These are phyloP conservation scores for Lizonia empirigonia DNA, from an alignment of 2,329 filamentous ascomycete species.

Conservation along the genomic window DNA sequence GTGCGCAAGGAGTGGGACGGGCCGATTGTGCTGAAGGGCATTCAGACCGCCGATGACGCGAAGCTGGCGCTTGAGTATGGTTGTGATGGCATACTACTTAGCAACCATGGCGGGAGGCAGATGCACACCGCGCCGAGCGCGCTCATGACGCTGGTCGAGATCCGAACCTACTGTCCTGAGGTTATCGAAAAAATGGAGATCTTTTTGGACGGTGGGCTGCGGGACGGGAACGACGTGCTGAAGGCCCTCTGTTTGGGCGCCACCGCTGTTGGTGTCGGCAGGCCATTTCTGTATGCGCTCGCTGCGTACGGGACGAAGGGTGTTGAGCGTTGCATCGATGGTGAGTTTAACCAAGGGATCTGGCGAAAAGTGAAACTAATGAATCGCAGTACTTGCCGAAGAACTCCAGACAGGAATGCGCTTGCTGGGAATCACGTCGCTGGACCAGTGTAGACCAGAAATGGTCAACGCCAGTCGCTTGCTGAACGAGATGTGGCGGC, in stretches of 20 bases:
- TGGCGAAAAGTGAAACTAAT: conserved; percentile 1
- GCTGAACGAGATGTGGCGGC: conserved; percentile 45
- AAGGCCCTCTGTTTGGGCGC: conserved; percentile 50
- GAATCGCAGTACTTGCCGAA: conserved; percentile 53
- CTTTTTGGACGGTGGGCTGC: conserved; percentile 47
- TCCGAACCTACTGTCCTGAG: conserved; percentile 46
- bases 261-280: conserved; percentile 47
- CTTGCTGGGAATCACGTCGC: conserved; percentile 66
- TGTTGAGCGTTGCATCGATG: conserved; percentile 44
- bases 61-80: conserved; percentile 53
- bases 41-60: conserved; percentile 54
- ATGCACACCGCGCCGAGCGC: conserved; percentile 52
- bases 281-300: conserved; percentile 48
- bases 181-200: conserved; percentile 46
- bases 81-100: conserved; percentile 56
- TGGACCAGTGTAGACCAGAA: conserved; percentile 66
- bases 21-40: conserved; percentile 54
- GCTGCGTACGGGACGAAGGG: conserved; percentile 47
- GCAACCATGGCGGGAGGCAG: conserved; percentile 61
- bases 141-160: conserved; percentile 47
- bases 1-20: conserved; percentile 48
- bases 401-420: conserved; percentile 71
- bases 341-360: conserved; percentile 29
- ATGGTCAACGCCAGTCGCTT: conserved; percentile 58
- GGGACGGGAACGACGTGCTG: conserved; percentile 48